Evolutionary conservation across 2,329 filamentous ascomycete species (phyloP), one percentile per base, ranked within the genome.

Genomic region (Stagonosporopsis vannaccii): DNA sequence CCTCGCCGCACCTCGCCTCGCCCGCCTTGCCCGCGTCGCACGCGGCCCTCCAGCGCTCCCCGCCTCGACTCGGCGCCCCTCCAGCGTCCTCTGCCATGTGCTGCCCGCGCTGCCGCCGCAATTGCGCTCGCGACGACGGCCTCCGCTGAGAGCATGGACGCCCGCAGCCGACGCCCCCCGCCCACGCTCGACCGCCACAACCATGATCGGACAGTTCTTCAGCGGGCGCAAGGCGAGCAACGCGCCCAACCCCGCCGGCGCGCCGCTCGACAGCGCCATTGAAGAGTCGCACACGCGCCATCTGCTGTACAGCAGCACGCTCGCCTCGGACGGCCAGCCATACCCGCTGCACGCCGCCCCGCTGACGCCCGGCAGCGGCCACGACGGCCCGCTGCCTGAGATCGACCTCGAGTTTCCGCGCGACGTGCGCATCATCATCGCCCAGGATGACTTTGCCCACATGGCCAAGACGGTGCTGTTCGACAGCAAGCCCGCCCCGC

Each of bases 371-470:
- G 72, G 70, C 13, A 74, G 62, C 57, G 72, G 58, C 52, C 67
- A 75, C 50, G 74, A 76, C 55, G 72, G 73, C 30, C 70, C 72
- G 3, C 71, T 72, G 42, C 73, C 73, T 13, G 75, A 77, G 59
- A 77, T 77, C 47, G 76, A 78, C 56, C 69, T 79, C 61, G 75
- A 78, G 49, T 73, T 69, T 49, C 68, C 75, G 17, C 66, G 76
- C 55, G 76, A 79, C 63, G 74, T 77, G 53, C 66, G 77, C 53
- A 75, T 79, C 57, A 74, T 79, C 59, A 75, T 79, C 32, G 77
- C 77, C 47, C 77, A 79, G 61, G 76, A 78, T 60, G 77, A 78
- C 58, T 70, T 70, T 20, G 68, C 66, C 19, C 56, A 69, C 41
- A 69, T 69, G 59, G 67, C 71, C 54, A 72, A 73, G 63, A 70